Base-by-base conservation (phyloP, 257 asterid species). In the Scutellaria minor region DNA sequence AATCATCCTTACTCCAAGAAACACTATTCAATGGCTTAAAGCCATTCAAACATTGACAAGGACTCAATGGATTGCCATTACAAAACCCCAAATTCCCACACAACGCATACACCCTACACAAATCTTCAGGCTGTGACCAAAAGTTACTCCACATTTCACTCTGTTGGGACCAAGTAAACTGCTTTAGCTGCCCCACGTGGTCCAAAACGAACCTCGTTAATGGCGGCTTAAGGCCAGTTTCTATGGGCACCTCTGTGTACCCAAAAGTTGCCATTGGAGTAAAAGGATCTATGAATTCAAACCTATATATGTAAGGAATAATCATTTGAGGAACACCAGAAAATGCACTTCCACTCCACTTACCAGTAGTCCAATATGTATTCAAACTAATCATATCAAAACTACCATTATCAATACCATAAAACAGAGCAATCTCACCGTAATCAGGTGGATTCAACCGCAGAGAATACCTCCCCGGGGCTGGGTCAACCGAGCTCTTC, bases 41-140 rank as follows among this genome's bases (percentile, higher is more conserved):
- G 31, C 91, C 96, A 1, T 64, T 44, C 66, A 85, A 81, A 78
- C 97, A 92, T 63, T 59, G 81, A 50, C 95, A 89, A 1, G 91
- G 93, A 72, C 78, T 80, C 73, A 82, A 51, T 9, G 79, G 56
- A 24, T 74, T 77, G 51, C 80, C 78, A 58, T 74, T 81, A 65
- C 96, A 91, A 42, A 87, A 41, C 64, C 97, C 96, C 77, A 87
- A 79, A 72, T 82, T 83, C 73, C 97, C 97, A 81, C 97, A 91
- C 60, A 89, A 62, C 10, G 83, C 89, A 71, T 82, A 85, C 1
- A 85, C 90, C 15, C 54, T 73, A 68, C 96, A 91, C 5, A 66
- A 12, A 72, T 85, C 78, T 54, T 87, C 96, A n/a, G 96, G 97
- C 79, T 85, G 93, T 9, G 91, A 89, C 96, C 97, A 91, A 66